Conservation (phyloP, 2,329 filamentous ascomycete species). For the Aspergillus tubingensis region DNA sequence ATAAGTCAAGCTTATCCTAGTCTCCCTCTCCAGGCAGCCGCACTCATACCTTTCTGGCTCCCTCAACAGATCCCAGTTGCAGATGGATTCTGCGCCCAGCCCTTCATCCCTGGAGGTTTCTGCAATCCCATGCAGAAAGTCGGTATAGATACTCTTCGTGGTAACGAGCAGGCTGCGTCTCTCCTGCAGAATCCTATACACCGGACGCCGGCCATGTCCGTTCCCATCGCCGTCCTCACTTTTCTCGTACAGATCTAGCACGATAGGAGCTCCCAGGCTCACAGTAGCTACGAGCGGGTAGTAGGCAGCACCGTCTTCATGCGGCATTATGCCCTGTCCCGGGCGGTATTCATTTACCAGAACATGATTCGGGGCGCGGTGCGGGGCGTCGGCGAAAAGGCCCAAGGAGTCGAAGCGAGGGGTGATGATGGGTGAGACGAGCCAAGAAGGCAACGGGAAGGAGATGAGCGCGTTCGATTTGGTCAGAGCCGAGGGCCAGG, state of each 20-base stretch:
- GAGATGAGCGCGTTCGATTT: slow-evolving; percentile 73
- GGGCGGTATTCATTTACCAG: slow-evolving; percentile 89
- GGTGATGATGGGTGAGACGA: slow-evolving; percentile 66
- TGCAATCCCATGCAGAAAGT: slow-evolving; percentile 63
- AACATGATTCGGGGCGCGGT: slow-evolving; percentile 81
- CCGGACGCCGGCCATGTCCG: slow-evolving; percentile 26
- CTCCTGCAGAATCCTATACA: slow-evolving; percentile 75
- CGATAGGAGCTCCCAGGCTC: slow-evolving; percentile 75
- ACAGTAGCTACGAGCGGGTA: slow-evolving; percentile 87
- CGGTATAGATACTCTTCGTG: slow-evolving; percentile 54
- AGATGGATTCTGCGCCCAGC: slow-evolving; percentile 55
- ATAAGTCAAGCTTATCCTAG: slow-evolving; percentile 65
- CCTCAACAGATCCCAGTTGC: slow-evolving; percentile 60
- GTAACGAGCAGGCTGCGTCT: slow-evolving; percentile 70
- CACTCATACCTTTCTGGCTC: slow-evolving; percentile 39
- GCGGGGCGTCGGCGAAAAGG: slow-evolving; percentile 67
- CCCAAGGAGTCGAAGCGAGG: slow-evolving; percentile 53
- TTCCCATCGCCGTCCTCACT: slow-evolving; percentile 38
- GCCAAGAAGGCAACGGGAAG: slow-evolving; percentile 70
- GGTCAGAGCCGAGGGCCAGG: slow-evolving; percentile 82
- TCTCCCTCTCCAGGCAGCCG: slow-evolving; percentile 52
- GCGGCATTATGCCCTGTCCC: slow-evolving; percentile 93
- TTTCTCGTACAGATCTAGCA: slow-evolving; percentile 73
- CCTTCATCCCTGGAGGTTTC: slow-evolving; percentile 62
- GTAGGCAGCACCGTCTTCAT: slow-evolving; percentile 91